Percentiles rank a stretch among this genome's conserved stretches.
These are phyloP conservation scores for Gossypium arboreum DNA, from an alignment of 345 rosid genomes.

Conservation along the genomic window DNA sequence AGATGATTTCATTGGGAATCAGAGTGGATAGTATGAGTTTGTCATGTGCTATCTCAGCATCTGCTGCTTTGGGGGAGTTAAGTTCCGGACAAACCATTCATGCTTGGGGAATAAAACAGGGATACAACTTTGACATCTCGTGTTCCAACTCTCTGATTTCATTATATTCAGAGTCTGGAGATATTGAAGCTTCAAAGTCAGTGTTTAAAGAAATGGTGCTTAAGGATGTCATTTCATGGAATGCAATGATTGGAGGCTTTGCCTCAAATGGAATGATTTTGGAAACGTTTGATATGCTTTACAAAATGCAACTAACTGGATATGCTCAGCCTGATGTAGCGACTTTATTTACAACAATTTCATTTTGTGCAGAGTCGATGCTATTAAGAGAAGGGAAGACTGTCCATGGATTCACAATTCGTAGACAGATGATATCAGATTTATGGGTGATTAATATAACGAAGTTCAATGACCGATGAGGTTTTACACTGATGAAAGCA, in stretches of 20 bases:
- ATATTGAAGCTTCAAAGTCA: constrained; percentile 32
- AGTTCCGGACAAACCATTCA: constrained; percentile 40
- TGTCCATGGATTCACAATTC: constrained; percentile 41
- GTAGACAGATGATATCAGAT: constrained; percentile 30
- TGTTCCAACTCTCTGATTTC: constrained; percentile 56
- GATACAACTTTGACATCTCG: constrained; percentile 31
- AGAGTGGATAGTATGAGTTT: constrained; percentile 42
- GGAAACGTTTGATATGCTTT: constrained; percentile 40
- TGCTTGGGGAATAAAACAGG: constrained; percentile 37
- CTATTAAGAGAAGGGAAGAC: constrained; percentile 44
- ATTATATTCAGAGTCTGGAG: constrained; percentile 43
- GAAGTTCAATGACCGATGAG: too few relatives aligned
- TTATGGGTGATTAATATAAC: constrained; percentile 39
- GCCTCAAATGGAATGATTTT: constrained; percentile 36
- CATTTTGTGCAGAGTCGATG: constrained; percentile 38
- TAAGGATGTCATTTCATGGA: constrained; percentile 52
- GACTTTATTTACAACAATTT: constrained; percentile 34
- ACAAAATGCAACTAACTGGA: constrained; percentile 36
- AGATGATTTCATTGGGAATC: constrained; percentile 36
- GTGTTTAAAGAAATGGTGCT: constrained; percentile 30
- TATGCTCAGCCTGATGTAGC: constrained; percentile 37
- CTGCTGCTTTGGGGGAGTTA: constrained; percentile 36
- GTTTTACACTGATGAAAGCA: too few relatives aligned
- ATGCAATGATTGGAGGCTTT: constrained; percentile 50
- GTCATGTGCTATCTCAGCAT: constrained; percentile 49